Conservation (phyloP, 441 rosid species). For the Erodium moschatum region DNA sequence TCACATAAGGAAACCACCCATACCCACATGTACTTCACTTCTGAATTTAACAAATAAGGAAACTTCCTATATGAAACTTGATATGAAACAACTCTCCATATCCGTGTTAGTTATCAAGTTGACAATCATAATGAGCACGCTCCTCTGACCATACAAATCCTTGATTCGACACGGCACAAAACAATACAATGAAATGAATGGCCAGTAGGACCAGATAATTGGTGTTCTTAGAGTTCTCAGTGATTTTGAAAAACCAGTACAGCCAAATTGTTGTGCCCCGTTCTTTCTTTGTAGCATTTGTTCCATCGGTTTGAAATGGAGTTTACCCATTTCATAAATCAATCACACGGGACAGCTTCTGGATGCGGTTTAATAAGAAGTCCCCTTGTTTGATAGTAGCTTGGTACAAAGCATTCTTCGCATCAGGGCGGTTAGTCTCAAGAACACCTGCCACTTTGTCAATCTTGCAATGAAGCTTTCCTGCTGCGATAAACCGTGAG, state of each 20-base stretch:
- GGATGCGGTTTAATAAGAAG: constrained; percentile 87
- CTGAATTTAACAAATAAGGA: background rate
- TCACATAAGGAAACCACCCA: too few relatives aligned
- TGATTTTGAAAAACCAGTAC: background rate
- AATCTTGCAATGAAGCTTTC: constrained; percentile 96
- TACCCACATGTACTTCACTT: background rate
- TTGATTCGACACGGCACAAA: background rate
- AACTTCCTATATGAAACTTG: background rate
- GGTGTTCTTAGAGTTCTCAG: background rate
- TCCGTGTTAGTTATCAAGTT: background rate
- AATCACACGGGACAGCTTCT: constrained; percentile 89
- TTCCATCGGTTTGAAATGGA: background rate
- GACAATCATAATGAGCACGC: too few relatives aligned
- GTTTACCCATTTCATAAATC: constrained; percentile 48
- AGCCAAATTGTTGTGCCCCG: background rate
- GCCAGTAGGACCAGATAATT: background rate
- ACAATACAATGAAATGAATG: background rate
- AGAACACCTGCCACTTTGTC: constrained; percentile 99
- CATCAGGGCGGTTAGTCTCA: constrained; percentile 92
- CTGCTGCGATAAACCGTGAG: constrained; percentile 85
- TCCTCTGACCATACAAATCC: background rate
- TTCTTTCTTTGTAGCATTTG: background rate
- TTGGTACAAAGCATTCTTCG: constrained; percentile 94
- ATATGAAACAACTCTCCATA: background rate
- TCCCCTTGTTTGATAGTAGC: constrained; percentile 96